Conservation (phyloP, 1,139 yeast species). For the Saccharomycopsis phalli region DNA sequence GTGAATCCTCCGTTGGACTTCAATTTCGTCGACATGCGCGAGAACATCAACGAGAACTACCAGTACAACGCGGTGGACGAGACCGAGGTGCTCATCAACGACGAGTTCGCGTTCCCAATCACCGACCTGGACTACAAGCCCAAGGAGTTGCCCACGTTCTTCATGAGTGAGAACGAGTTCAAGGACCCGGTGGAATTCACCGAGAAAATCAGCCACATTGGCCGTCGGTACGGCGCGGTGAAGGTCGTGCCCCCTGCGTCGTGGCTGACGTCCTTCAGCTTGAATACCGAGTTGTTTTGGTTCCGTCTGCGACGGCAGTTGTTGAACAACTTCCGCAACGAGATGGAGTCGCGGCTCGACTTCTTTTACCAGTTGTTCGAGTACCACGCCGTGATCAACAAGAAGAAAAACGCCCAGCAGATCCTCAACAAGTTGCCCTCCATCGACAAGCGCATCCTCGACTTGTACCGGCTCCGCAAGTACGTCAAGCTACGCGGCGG, state of each 20-base stretch:
- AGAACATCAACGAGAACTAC: slow-evolving; percentile 15
- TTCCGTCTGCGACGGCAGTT: slow-evolving; percentile 50
- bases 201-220: slow-evolving; percentile 38
- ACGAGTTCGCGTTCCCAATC: slow-evolving; percentile 2
- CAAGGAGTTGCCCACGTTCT: slow-evolving; percentile 35
- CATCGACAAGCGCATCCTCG: slow-evolving; percentile 49
- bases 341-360: slow-evolving; percentile 27
- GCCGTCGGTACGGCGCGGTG: slow-evolving; percentile 58
- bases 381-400: slow-evolving; percentile 26
- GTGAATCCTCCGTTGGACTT: slow-evolving; percentile 34
- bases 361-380: slow-evolving; percentile 29
- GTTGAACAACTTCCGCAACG: slow-evolving; percentile 31
- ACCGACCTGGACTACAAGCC: slow-evolving; percentile 4
- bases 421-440: slow-evolving; percentile 35
- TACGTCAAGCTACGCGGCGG: slow-evolving; percentile 54
- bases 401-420: slow-evolving; percentile 20
- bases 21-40: slow-evolving; percentile 16
- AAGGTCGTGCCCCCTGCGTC: slow-evolving; percentile 50
- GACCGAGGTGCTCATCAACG: slow-evolving; percentile 18
- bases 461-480: slow-evolving; percentile 42
- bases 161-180: slow-evolving; percentile 37
- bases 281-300: slow-evolving; percentile 47
- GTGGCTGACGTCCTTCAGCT: slow-evolving; percentile 33
- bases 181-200: slow-evolving; percentile 44
- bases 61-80: slow-evolving; percentile 15